Conservation (phyloP, 257 asterid species). For the Lavandula angustifolia region DNA sequence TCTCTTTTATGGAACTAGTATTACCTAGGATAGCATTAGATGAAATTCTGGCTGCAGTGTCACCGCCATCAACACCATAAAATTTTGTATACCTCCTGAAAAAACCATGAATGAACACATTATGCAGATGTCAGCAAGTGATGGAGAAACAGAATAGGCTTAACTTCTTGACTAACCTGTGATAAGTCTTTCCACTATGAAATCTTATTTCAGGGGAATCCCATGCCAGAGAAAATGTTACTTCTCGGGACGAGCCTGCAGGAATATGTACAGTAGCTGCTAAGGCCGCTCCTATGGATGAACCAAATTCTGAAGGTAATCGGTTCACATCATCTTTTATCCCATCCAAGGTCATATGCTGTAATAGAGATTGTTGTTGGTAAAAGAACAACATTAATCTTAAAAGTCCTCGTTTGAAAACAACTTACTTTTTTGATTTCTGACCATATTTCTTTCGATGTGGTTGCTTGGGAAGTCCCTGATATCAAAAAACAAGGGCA, state of each 20-base stretch:
- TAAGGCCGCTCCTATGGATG: conserved; percentile 82
- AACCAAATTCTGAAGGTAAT: conserved; percentile 73
- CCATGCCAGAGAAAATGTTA: conserved; percentile 86
- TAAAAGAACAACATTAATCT: too few relatives aligned
- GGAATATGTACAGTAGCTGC: conserved; percentile 84
- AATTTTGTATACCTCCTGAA: conserved; percentile 88
- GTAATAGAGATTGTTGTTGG: too few relatives aligned
- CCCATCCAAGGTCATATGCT: too few relatives aligned
- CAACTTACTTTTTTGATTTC: conserved; percentile 83
- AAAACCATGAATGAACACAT: conserved; percentile 1
- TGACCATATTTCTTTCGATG: conserved; percentile 93
- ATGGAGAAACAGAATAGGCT: conserved; percentile 20
- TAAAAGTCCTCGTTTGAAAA: conserved; percentile 28
- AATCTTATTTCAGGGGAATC: conserved; percentile 86
- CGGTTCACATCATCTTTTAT: too few relatives aligned
- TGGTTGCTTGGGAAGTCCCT: conserved; percentile 65
- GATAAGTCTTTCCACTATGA: conserved; percentile 82
- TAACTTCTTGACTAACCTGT: conserved; percentile 54
- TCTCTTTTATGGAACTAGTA: conserved; percentile 9
- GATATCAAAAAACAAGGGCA: conserved; percentile 85
- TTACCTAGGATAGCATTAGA: conserved; percentile 84
- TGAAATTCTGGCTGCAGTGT: conserved; percentile 73
- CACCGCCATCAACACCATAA: conserved; percentile 58
- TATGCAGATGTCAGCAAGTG: conserved; percentile 30
- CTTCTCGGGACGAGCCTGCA: conserved; percentile 54